phyloP scores from a whole-genome alignment of 441 rosid genomes.

The Corymbia calophylla region DNA sequence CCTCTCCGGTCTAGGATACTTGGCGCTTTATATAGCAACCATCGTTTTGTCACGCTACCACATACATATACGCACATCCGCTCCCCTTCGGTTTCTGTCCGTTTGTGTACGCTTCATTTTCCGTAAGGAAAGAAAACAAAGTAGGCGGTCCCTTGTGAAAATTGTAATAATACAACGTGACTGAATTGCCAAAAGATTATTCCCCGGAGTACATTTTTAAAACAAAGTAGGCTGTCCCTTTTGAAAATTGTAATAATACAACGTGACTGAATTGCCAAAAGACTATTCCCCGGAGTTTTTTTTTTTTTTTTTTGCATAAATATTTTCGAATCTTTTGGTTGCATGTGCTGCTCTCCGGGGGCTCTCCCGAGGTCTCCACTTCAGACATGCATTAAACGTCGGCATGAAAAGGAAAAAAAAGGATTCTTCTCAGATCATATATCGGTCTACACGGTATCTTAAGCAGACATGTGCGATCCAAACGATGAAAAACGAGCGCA shows the following conservation, averaged over 20 bases:
- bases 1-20: neutral
- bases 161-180: neutral
- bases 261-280: neutral
- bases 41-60: neutral
- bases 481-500: neutral
- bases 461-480: neutral
- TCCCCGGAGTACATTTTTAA: neutral
- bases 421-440: neutral
- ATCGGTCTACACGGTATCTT: neutral
- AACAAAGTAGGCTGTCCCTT: neutral
- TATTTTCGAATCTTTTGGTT: neutral
- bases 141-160: neutral
- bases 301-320: too few relatives aligned
- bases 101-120: neutral
- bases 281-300: neutral
- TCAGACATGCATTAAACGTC: neutral
- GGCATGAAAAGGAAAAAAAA: neutral
- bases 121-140: neutral
- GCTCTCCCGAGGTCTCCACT: neutral
- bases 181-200: neutral
- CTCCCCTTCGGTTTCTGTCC: neutral
- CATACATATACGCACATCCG: neutral
- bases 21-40: neutral
- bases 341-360: neutral
- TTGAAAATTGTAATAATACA: neutral